Evolutionary conservation across 257 asterid genomes (phyloP).

Genomic region (Avicennia marina): DNA sequence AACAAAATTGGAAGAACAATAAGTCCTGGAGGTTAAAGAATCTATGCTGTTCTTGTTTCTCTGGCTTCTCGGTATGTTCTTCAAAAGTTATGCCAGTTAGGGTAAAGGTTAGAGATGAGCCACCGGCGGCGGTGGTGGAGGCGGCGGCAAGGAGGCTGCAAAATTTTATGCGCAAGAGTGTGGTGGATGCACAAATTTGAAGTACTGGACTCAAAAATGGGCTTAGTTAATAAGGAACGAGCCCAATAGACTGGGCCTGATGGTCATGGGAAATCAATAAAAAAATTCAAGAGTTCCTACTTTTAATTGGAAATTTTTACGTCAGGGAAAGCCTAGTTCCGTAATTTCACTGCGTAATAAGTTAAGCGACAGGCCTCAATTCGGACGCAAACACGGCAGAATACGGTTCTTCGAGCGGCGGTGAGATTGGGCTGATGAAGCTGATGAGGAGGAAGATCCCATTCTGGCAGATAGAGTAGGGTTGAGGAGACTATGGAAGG

Average conservation of each 20-base stretch:
- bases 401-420: slow-evolving; percentile 45
- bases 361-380: slow-evolving; percentile 29
- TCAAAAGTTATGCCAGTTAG: background rate
- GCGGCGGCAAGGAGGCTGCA: slow-evolving; percentile 27
- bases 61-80: background rate
- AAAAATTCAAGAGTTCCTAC: too few species aligned
- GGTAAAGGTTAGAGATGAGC: slow-evolving; percentile 9
- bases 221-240: background rate
- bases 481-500: slow-evolving; percentile 62
- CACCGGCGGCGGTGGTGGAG: slow-evolving; percentile 27
- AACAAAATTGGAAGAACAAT: background rate
- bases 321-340: too few species aligned
- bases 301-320: too few species aligned
- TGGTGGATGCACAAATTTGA: slow-evolving; percentile 7
- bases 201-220: slow-evolving; percentile 10
- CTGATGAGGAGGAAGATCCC: slow-evolving; percentile 66
- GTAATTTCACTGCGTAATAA: too few species aligned
- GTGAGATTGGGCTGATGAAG: slow-evolving; percentile 39
- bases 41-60: background rate
- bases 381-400: slow-evolving; percentile 28
- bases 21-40: background rate
- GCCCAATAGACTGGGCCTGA: background rate
- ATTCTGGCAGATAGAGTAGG: slow-evolving; percentile 11
- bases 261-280: too few species aligned
- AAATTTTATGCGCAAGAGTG: background rate